Percentiles rank a stretch among this genome's conserved stretches.
Conservation (phyloP, 23 red algal species). For the Gracilaria caudata region DNA sequence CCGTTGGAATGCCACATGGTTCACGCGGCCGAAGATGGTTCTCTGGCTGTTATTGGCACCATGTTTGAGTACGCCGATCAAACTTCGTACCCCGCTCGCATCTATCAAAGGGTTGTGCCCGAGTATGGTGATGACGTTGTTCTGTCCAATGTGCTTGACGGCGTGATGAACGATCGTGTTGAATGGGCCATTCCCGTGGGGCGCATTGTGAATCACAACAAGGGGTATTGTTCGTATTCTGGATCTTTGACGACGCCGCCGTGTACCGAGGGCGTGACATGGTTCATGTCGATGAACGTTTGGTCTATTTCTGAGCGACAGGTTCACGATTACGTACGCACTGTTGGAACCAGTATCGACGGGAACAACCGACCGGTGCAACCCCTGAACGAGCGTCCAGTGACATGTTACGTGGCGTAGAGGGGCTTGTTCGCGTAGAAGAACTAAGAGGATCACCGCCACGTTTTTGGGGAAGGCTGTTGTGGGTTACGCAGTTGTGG, state of each 20-base stretch:
- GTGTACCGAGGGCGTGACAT: slow-evolving; percentile 82
- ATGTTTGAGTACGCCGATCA: slow-evolving; percentile 51
- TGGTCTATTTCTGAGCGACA: slow-evolving; percentile 33
- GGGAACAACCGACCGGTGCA: slow-evolving; percentile 62
- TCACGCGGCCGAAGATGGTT: slow-evolving; percentile 63
- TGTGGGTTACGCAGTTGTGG: background rate
- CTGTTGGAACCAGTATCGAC: slow-evolving; percentile 25
- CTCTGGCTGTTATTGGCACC: slow-evolving; percentile 47
- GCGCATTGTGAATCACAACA: slow-evolving; percentile 18
- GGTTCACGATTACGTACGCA: slow-evolving; percentile 38
- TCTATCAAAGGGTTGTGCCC: background rate
- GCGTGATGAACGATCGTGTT: slow-evolving; percentile 28
- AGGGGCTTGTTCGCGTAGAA: background rate
- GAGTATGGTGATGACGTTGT: slow-evolving; percentile 26
- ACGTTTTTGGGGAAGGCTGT: background rate
- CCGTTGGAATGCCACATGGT: slow-evolving; percentile 79
- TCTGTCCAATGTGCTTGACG: slow-evolving; percentile 26
- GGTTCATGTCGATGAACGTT: slow-evolving; percentile 54
- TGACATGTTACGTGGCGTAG: slow-evolving; percentile 48
- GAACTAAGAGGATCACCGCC: background rate
- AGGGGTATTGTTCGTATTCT: slow-evolving; percentile 57
- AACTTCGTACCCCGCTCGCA: slow-evolving; percentile 22
- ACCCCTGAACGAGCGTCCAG: slow-evolving; percentile 49
- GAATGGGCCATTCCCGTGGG: slow-evolving; percentile 3
- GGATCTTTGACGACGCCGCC: slow-evolving; percentile 85